These are phyloP conservation scores for Gynandropsis gynandra DNA, from an alignment of 345 rosid genomes.

Conservation along the genomic window DNA sequence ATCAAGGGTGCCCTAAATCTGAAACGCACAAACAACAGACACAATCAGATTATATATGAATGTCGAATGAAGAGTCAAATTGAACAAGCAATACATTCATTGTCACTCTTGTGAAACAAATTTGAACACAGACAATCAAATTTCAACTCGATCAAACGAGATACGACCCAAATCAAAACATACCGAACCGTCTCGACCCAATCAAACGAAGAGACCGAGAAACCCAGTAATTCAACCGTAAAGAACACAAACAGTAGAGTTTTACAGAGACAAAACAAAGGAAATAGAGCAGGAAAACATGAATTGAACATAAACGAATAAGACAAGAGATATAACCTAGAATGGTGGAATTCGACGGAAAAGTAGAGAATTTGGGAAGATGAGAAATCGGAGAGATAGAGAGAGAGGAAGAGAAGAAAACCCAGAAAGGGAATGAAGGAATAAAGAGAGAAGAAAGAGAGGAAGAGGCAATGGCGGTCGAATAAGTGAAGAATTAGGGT, in stretches of 20 bases:
- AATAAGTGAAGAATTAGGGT: constrained; percentile 35
- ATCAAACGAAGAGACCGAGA: constrained; percentile 1
- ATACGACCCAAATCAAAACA: too few species aligned
- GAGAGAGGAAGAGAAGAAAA: constrained; percentile 12
- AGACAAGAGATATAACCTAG: constrained; percentile 14
- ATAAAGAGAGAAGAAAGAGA: constrained; percentile 2
- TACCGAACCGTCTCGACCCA: constrained; percentile 4
- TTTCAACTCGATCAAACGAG: constrained; percentile 9
- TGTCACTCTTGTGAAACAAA: too few species aligned
- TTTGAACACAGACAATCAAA: too few species aligned
- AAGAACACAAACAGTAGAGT: neutral
- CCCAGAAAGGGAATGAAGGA: constrained; percentile 6
- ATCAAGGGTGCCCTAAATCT: neutral
- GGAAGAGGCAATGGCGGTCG: constrained; percentile 14
- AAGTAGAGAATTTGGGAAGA: neutral
- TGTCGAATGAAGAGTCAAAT: neutral
- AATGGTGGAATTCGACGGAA: neutral
- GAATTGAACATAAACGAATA: constrained; percentile 3
- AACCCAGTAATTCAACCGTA: constrained; percentile 6
- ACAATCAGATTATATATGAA: constrained; percentile 1
- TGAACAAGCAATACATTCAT: too few species aligned
- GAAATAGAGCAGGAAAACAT: neutral
- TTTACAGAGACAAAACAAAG: neutral
- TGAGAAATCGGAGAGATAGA: constrained; percentile 11
- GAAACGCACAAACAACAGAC: constrained; percentile 18